Evolutionary conservation across 2,329 filamentous ascomycete species (phyloP).

Genomic region (Ophiosphaerella korrae): DNA sequence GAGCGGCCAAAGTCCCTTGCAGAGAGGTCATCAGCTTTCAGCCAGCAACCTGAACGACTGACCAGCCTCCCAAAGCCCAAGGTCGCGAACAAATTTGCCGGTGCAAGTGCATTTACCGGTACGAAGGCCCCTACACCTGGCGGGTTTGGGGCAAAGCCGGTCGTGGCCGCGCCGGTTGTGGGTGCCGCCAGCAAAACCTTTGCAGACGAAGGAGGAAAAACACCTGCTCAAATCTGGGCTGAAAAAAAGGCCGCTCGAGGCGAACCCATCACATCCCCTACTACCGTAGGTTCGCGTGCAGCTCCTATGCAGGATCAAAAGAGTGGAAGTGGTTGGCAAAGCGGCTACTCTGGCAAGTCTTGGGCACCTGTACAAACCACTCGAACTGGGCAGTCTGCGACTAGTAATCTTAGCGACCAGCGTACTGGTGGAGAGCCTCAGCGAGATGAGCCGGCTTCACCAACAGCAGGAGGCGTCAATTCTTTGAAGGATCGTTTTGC

Average conservation of each 20-base stretch:
- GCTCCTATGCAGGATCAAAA: constrained; percentile 60
- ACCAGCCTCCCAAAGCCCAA: constrained; percentile 93
- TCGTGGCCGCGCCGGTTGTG: constrained; percentile 66
- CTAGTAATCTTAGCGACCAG: constrained; percentile 62
- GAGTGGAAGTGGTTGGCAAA: constrained; percentile 86
- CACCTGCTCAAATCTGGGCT: constrained; percentile 94
- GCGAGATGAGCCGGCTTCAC: constrained; percentile 59
- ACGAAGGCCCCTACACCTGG: constrained; percentile 87
- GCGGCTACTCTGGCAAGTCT: constrained; percentile 84
- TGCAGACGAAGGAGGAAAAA: constrained; percentile 93
- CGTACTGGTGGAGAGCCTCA: constrained; percentile 63
- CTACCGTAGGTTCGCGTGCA: constrained; percentile 24
- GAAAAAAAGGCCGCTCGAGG: constrained; percentile 91
- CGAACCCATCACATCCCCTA: constrained; percentile 56
- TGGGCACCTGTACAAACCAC: constrained; percentile 85
- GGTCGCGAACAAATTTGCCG: constrained; percentile 85
- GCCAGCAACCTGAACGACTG: constrained; percentile 72
- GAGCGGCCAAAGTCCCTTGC: constrained; percentile 65
- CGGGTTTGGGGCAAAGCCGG: constrained; percentile 66
- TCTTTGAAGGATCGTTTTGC: constrained; percentile 84
- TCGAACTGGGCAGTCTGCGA: constrained; percentile 67
- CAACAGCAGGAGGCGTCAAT: constrained; percentile 66
- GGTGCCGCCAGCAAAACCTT: constrained; percentile 89
- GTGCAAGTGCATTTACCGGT: constrained; percentile 73
- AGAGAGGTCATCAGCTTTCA: constrained; percentile 79